These are phyloP conservation scores for Leucocoprinus leucothites DNA, from an alignment of 768 basidiomycete genomes.

Conservation along the genomic window DNA sequence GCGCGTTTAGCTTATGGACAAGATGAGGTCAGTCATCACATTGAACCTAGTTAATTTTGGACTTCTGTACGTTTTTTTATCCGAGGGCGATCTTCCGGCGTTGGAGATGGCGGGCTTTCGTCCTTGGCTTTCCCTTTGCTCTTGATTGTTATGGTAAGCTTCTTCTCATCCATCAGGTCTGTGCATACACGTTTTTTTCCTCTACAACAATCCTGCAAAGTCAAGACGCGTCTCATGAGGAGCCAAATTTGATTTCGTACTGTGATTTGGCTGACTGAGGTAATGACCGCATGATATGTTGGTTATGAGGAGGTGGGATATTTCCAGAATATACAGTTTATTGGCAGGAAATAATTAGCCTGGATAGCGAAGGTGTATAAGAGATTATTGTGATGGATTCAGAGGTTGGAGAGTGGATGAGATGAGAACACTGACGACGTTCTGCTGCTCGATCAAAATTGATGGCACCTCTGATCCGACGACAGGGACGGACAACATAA, in stretches of 20 bases:
- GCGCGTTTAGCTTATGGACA: constrained; percentile 56
- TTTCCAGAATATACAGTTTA: background rate
- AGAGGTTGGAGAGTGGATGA: constrained; percentile 5
- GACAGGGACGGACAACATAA: background rate
- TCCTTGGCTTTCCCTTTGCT: constrained; percentile 6
- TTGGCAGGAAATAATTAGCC: background rate
- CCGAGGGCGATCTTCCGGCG: background rate
- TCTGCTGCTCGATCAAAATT: constrained; percentile 3
- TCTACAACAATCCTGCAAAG: background rate
- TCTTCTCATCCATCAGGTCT: constrained; percentile 1
- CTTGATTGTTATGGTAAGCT: background rate
- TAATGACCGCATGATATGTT: constrained; percentile 2
- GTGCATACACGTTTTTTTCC: constrained; percentile 6
- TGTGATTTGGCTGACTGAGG: constrained; percentile 1
- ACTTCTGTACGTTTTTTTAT: constrained; percentile 7
- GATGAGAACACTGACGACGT: background rate
- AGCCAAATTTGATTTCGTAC: background rate
- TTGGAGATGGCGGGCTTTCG: background rate
- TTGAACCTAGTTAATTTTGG: background rate
- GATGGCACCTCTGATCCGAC: constrained; percentile 2
- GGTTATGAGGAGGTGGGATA: background rate
- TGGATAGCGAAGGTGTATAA: background rate
- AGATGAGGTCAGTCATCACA: background rate
- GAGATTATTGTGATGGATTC: constrained; percentile 9
- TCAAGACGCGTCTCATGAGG: background rate